These are phyloP conservation scores for Gracilaria domingensis DNA, from an alignment of 23 red algal genomes.

Conservation along the genomic window DNA sequence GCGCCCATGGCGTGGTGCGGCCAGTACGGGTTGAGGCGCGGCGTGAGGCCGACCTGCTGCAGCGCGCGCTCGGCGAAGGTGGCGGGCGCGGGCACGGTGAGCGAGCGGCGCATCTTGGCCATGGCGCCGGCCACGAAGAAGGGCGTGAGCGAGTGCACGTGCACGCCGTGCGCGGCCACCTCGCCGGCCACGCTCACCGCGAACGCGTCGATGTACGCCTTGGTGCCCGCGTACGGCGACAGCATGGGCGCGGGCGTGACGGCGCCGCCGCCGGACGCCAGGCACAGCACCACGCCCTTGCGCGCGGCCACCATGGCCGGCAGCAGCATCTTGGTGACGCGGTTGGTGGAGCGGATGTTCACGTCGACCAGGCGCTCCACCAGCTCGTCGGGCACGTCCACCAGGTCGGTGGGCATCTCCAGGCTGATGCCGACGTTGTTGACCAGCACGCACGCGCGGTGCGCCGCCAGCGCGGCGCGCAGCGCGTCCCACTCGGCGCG, in stretches of 20 bases:
- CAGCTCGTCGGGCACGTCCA: constrained; percentile 75
- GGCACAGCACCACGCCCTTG: constrained; percentile 72
- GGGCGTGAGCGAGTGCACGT: constrained; percentile 81
- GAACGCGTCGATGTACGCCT: constrained; percentile 92
- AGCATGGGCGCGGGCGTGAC: constrained; percentile 84
- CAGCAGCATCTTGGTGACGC: constrained; percentile 81
- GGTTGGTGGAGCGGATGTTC: constrained; percentile 79
- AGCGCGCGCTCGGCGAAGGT: constrained; percentile 73
- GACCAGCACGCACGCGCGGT: constrained; percentile 58
- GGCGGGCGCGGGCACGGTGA: constrained; percentile 81
- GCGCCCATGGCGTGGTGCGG: constrained; percentile 76
- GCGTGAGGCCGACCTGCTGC: constrained; percentile 37
- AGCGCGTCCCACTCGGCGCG: constrained; percentile 61
- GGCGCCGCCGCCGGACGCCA: constrained; percentile 89
- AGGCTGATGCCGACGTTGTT: constrained; percentile 99
- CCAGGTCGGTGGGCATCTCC: constrained; percentile 88
- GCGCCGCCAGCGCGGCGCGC: neutral
- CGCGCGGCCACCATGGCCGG: constrained; percentile 67
- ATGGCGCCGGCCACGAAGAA: constrained; percentile 92
- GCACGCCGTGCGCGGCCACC: constrained; percentile 48
- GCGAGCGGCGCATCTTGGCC: constrained; percentile 83
- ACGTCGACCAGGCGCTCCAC: constrained; percentile 87
- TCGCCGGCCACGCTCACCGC: constrained; percentile 86
- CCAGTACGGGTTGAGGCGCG: constrained; percentile 82
- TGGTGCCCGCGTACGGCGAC: constrained; percentile 88